Evolutionary conservation across 495 filamentous ascomycete species (phyloP), one percentile per base, ranked within the genome.

Genomic region (Aspergillus egyptiacus): DNA sequence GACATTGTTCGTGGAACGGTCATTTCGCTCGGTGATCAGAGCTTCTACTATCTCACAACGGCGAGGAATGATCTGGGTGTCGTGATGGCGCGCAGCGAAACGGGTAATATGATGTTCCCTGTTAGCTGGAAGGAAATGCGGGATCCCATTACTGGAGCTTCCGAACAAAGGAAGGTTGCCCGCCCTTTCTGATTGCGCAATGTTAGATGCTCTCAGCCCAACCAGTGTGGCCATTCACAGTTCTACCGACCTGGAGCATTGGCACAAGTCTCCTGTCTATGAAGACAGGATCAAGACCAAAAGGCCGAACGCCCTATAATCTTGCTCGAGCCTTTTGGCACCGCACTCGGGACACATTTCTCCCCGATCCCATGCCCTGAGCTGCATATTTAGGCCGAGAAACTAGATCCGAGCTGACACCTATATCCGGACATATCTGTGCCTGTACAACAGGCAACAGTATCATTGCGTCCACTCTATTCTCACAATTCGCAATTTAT

Each of bases 121-220:
- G 78, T 94, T 22, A 94, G 82, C 64, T 98, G 93, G 93, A 89
- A 86, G 73, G 90, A 97, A 64, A 91, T 95, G 69, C 77, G 76
- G 48, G 90, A 95, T 69, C 81, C 85, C 6, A 76, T 79, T 42
- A 95, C 86, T n/a, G 91, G 89, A 8, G 43, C 68, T 40, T 79
- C 73, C 49, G 93, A 98, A 75, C 68, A 65, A 54, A 83, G 93
- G 66, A 98, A 98, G 72, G 91, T 96, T 51, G 93, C 91, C 19
- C 86, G 93, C 65, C 93, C 91, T 2, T 86, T 90, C 54, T 96
- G 78, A 87, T 35, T 45, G 31, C 31, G 27, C 22, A 19, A 20
- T 13, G 3, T 2, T 13, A 18, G 4, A 9, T 32, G 41, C 24
- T 18, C 18, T 6, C 14, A 23, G 15, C 15, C 2, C 14, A 31